These are phyloP conservation scores for Anisodus tanguticus DNA, from an alignment of 257 asterid genomes.

Conservation along the genomic window DNA sequence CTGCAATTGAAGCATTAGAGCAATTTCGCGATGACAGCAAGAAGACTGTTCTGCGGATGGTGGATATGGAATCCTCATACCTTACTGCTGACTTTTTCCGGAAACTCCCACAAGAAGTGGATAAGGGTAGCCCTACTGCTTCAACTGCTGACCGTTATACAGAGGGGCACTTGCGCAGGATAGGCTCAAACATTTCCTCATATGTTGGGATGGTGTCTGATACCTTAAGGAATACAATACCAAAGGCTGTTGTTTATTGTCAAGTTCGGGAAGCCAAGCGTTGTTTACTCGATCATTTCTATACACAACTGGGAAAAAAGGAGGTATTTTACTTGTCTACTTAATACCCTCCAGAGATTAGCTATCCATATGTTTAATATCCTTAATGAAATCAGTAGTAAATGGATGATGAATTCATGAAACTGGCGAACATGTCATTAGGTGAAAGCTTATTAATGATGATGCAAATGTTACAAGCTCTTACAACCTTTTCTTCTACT, in stretches of 20 bases:
- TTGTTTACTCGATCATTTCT: constrained; percentile 47
- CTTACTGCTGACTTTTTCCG: constrained; percentile 52
- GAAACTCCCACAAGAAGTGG: constrained; percentile 50
- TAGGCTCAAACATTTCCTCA: constrained; percentile 48
- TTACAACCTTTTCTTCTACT: background rate
- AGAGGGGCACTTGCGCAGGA: constrained; percentile 47
- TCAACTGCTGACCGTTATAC: constrained; percentile 44
- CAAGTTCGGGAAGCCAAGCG: constrained; percentile 54
- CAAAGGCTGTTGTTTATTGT: constrained; percentile 53
- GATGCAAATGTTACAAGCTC: constrained; percentile 9
- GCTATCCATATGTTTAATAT: background rate
- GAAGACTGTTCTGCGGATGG: constrained; percentile 49
- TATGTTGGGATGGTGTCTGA: constrained; percentile 46
- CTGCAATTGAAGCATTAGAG: constrained; percentile 50
- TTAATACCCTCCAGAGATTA: background rate
- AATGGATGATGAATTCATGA: constrained; percentile 6
- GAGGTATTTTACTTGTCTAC: constrained; percentile 38
- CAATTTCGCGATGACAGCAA: constrained; percentile 45
- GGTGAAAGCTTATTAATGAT: background rate
- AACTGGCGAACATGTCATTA: background rate
- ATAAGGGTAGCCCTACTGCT: constrained; percentile 42
- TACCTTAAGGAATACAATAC: constrained; percentile 44
- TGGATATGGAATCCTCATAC: constrained; percentile 55
- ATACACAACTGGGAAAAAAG: constrained; percentile 44
- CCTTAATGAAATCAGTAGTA: background rate